Evolutionary conservation across 768 basidiomycete genomes (phyloP).

Genomic region (Hygrocybe coccinea): DNA sequence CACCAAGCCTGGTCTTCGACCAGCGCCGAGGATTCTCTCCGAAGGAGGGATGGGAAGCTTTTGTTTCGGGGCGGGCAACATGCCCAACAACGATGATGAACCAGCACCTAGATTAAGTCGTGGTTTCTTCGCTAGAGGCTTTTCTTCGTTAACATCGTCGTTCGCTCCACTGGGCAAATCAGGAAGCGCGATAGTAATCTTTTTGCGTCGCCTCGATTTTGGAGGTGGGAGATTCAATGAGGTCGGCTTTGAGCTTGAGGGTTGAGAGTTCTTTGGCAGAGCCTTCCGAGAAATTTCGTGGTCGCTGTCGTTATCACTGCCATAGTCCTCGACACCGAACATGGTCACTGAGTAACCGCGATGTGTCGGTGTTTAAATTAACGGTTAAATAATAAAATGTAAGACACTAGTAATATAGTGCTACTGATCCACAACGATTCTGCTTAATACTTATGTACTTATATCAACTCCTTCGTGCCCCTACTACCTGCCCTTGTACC

Average conservation of each 20-base stretch:
- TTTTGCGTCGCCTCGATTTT: conserved; percentile 45
- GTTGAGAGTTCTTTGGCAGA: conserved; percentile 16
- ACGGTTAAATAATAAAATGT: too few relatives aligned
- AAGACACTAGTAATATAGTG: too few relatives aligned
- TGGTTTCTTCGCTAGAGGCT: conserved; percentile 57
- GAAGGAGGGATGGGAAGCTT: conserved; percentile 37
- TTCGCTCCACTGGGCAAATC: conserved; percentile 32
- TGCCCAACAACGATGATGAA: conserved; percentile 57
- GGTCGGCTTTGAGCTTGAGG: conserved; percentile 13
- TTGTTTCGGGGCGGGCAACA: conserved; percentile 74
- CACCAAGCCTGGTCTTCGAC: conserved; percentile 55
- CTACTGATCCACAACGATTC: too few relatives aligned
- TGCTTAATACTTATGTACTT: too few relatives aligned
- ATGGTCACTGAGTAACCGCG: conserved; percentile 43
- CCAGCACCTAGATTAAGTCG: conserved; percentile 54
- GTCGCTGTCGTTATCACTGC: conserved; percentile 55
- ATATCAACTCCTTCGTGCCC: too few relatives aligned
- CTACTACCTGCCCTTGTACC: too few relatives aligned
- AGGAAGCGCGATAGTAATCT: conserved; percentile 58
- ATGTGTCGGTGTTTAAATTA: too few relatives aligned
- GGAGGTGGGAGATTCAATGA: conserved; percentile 13
- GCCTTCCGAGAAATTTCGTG: conserved; percentile 11
- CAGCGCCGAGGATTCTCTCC: conserved; percentile 61
- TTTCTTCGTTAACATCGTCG: conserved; percentile 39
- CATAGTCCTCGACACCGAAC: conserved; percentile 75